phyloP scores from a whole-genome alignment of 805 yeast genomes.

The Jamesozyma gamospora region DNA sequence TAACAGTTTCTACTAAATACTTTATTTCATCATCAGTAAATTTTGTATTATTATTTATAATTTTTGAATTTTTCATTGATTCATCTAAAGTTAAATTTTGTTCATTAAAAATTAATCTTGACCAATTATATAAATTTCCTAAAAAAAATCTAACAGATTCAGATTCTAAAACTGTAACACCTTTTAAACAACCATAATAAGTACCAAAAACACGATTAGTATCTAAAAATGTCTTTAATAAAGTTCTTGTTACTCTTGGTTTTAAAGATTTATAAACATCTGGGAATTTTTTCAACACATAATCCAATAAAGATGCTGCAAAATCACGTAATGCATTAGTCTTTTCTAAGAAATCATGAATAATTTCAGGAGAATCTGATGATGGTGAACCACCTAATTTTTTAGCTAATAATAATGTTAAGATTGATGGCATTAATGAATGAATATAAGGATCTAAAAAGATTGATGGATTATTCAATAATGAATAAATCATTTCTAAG shows the following conservation, averaged over 20 bases:
- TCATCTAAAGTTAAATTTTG: slow-evolving; percentile 18
- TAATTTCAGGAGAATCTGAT: slow-evolving; percentile 13
- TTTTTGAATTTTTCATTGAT: slow-evolving; percentile 4
- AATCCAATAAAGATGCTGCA: slow-evolving; percentile 73
- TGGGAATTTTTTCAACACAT: slow-evolving; percentile 71
- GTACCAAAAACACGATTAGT: slow-evolving; percentile 78
- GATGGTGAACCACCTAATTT: slow-evolving; percentile 53
- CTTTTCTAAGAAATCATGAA: slow-evolving; percentile 31
- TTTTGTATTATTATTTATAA: slow-evolving; percentile 14
- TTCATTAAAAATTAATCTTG: slow-evolving; percentile 42
- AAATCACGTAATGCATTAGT: slow-evolving; percentile 67
- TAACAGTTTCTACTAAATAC: slow-evolving; percentile 38
- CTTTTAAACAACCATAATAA: slow-evolving; percentile 83
- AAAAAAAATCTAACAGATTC: slow-evolving; percentile 81
- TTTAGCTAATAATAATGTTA: slow-evolving; percentile 82
- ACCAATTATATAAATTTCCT: slow-evolving; percentile 82
- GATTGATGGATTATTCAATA: slow-evolving; percentile 71
- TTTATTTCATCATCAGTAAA: slow-evolving; percentile 38
- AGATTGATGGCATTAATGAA: slow-evolving; percentile 91
- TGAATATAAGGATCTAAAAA: slow-evolving; percentile 94
- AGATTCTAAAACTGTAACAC: slow-evolving; percentile 71
- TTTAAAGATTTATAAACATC: slow-evolving; percentile 79
- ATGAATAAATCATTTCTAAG: slow-evolving; percentile 79
- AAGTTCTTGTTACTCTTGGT: slow-evolving; percentile 88
- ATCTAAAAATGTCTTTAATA: slow-evolving; percentile 83